Percentiles rank a stretch among this genome's conserved stretches.
Evolutionary conservation across 192 early-diverging fungal genomes (phyloP).

Genomic region (Pilaira anomala): DNA sequence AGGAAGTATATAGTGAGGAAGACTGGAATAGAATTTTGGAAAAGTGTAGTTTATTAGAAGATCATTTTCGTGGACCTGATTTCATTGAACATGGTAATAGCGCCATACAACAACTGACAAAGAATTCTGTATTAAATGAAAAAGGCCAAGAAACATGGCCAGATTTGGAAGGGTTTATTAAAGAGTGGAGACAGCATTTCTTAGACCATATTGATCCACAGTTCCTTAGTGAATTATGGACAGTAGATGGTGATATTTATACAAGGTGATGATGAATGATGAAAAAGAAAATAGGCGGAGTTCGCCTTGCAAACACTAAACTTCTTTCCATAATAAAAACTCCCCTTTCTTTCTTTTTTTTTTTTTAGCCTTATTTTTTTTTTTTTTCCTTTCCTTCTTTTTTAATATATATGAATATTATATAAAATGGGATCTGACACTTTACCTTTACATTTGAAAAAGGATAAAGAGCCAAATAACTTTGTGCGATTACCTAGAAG

Average conservation of each 20-base stretch:
- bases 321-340: too few species aligned
- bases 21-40: slow-evolving; percentile 1
- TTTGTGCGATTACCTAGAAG: too few species aligned
- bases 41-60: slow-evolving; percentile 16
- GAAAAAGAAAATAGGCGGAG: not conserved
- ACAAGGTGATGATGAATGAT: not conserved
- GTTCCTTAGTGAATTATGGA: slow-evolving; percentile 29
- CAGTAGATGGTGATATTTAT: slow-evolving; percentile 31
- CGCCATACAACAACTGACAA: slow-evolving; percentile 20
- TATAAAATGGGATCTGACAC: too few species aligned
- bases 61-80: slow-evolving; percentile 18
- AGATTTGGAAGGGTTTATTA: slow-evolving; percentile 29
- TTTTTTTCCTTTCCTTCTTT: too few species aligned
- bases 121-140: not conserved
- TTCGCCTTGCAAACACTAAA: not conserved
- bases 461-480: too few species aligned
- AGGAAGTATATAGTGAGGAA: not conserved
- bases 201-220: slow-evolving; percentile 25
- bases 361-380: too few species aligned
- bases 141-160: slow-evolving; percentile 21
- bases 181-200: slow-evolving; percentile 33
- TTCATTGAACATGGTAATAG: slow-evolving; percentile 30
- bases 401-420: too few species aligned
- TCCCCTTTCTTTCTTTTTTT: too few species aligned
- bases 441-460: too few species aligned